Percentiles rank a stretch among this genome's conserved stretches.
These are phyloP conservation scores for Fusarium liriodendri DNA, from an alignment of 2,329 filamentous ascomycete genomes.

Conservation along the genomic window DNA sequence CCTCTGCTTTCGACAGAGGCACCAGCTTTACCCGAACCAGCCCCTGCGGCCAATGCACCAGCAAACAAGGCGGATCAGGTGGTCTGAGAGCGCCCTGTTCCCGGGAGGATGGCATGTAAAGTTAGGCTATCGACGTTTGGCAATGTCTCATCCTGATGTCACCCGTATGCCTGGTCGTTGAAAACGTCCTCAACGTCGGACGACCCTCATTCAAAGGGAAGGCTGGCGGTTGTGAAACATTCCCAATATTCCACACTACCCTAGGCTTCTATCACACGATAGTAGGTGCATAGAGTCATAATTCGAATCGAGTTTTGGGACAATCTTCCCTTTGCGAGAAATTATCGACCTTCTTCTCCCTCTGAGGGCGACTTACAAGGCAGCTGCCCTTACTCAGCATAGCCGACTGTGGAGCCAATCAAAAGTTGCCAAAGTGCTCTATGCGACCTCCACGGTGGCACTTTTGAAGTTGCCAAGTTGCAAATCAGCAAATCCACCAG, in stretches of 20 bases:
- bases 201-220: constrained; percentile 13
- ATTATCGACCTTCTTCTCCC: not conserved
- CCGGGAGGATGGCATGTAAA: not conserved
- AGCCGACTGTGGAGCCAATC: constrained; percentile 23
- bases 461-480: constrained; percentile 43
- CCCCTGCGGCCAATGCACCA: constrained; percentile 33
- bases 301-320: not conserved
- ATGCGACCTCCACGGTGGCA: constrained; percentile 14
- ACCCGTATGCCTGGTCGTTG: constrained; percentile 4
- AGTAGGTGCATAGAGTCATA: not conserved
- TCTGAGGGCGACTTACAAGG: constrained; percentile 13
- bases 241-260: constrained; percentile 3
- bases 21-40: constrained; percentile 27
- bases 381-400: constrained; percentile 32
- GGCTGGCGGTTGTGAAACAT: constrained; percentile 32
- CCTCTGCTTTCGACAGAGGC: constrained; percentile 21
- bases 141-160: constrained; percentile 12
- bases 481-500: constrained; percentile 9
- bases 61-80: constrained; percentile 14
- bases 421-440: constrained; percentile 33
- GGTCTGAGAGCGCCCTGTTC: not conserved
- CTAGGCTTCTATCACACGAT: not conserved
- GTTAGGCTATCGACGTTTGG: not conserved
- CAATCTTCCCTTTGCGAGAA: not conserved
- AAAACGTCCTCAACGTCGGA: constrained; percentile 13